Evolutionary conservation across 2,329 filamentous ascomycete genomes (phyloP), one percentile per base, ranked within the genome.

Genomic region (Fusarium papillatum): DNA sequence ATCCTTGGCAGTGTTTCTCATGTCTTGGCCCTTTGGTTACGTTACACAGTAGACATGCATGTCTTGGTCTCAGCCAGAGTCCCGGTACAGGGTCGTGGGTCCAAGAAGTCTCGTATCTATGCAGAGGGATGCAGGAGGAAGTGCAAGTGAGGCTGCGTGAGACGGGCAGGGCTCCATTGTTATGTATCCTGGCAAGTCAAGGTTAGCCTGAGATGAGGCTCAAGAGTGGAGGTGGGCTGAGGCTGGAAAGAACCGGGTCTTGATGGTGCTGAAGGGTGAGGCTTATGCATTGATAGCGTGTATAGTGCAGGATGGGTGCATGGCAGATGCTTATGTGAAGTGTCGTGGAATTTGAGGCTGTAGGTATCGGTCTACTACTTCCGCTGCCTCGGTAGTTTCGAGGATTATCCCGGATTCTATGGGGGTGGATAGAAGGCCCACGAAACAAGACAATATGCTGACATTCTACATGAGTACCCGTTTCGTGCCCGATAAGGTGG

Each of bases 51-150:
- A 26, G 4, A 17, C 46, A 64, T 53, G 62, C 62, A 64, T 64
- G 62, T 64, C 62, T 64, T 48, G 43, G 43, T 64, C 62, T 64
- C 22, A 38, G 31, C 43, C 43, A 64, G 39, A 63, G 60, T 34
- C 36, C 24, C 39, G 59, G 34, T 61, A 63, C 24, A 63, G 60
- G 46, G 26, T 34, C 39, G 60, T 63, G 60, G 60, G 26, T 46
- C 60, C 9, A n/a, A 29, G 11, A 19, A 61, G 59, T 22, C 59
- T 29, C 59, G 38, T 41, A 61, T 61, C 31, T n/a, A 61, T 61
- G 36, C 36, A 41, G 22, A 16, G 16, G 24, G 22, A 43, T 61
- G 36, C 39, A 61, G 34, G 50, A 55, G 29, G 11, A 55, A 55
- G 29, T 55, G 50, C 19, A 55, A 34, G 19, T 16, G 11, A 34